Evolutionary conservation across 2,329 filamentous ascomycete genomes (phyloP), one percentile per base, ranked within the genome.

Genomic region (Ampelomyces quisqualis): DNA sequence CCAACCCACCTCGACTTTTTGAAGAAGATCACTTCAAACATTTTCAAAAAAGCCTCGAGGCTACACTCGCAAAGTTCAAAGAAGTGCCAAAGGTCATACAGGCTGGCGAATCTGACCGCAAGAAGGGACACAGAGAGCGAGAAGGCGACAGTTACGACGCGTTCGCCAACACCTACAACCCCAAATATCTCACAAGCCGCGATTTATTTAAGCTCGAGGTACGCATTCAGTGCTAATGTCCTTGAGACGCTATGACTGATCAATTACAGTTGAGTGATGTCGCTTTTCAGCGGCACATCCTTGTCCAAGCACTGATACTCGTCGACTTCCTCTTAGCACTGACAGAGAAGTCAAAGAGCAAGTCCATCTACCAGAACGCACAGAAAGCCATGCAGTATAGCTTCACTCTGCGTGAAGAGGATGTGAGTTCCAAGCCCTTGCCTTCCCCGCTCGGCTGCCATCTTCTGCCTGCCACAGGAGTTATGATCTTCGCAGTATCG

Each of bases 131-230:
- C 78, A 49, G 81, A 80, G 4, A 70, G 66, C 20, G 95, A 90
- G 69, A 81, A 29, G 76, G 78, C 8, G 77, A 76, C 36, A 79
- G 80, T 6, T 75, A 80, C 34, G 78, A 81, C 39, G 83, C 85
- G 46, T 72, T 84, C 35, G 77, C 82, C 17, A 85, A 82, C 60
- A 84, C 81, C 17, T 97, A 95, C 71, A 98, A 98, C 59, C 91
- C 94, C 1, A 98, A 97, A 64, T 99, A 98, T 65, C 78, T 99
- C 13, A 99, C 93, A n/a, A 97, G 90, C 67, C 81, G 86, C 51
- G 94, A 98, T 65, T 76, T 99, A 1, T 99, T 99, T 68, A 89
- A 94, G 58, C 80, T 98, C 31, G 93, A 98, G 78, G 86, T 89
- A 76, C 45, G 72, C 60, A 48, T 41, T 34, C 17, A 39, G 43